Evolutionary conservation across 805 yeast genomes (phyloP).

Genomic region (Zygosaccharomyces gambellarensis): DNA sequence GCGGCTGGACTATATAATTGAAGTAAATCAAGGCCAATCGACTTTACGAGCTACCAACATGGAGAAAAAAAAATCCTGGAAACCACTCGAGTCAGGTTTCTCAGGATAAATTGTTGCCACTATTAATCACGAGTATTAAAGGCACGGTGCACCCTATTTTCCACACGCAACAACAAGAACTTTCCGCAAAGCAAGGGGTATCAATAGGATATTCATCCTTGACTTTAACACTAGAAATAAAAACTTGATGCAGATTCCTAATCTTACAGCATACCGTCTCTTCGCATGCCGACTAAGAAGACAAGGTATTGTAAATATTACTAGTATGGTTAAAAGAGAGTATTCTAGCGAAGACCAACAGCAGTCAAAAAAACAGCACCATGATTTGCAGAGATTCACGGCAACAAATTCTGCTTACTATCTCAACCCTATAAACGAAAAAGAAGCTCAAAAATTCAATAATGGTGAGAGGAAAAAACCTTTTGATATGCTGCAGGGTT

Average conservation of each 20-base stretch:
- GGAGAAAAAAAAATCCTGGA: no score
- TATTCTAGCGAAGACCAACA: neutral
- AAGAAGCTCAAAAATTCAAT: conserved; percentile 18
- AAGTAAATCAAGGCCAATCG: no score
- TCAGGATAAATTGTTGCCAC: neutral
- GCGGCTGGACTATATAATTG: no score
- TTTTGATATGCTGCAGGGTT: conserved; percentile 10
- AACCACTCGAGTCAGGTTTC: no score
- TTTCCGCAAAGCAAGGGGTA: neutral
- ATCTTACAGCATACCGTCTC: no score
- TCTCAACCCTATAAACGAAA: conserved; percentile 15
- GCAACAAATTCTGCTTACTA: conserved; percentile 11
- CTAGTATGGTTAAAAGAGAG: neutral
- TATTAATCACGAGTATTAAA: neutral
- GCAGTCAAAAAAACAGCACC: neutral
- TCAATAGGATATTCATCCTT: neutral
- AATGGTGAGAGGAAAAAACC: conserved; percentile 18
- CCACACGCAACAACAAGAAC: neutral
- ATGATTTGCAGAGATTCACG: neutral
- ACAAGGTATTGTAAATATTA: neutral
- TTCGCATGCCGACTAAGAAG: neutral
- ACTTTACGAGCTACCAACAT: no score
- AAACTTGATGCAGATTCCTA: neutral
- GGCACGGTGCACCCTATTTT: neutral
- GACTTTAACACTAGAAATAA: neutral